Evolutionary conservation across 2,329 filamentous ascomycete genomes (phyloP).

Genomic region (Verticillium tricorpus): DNA sequence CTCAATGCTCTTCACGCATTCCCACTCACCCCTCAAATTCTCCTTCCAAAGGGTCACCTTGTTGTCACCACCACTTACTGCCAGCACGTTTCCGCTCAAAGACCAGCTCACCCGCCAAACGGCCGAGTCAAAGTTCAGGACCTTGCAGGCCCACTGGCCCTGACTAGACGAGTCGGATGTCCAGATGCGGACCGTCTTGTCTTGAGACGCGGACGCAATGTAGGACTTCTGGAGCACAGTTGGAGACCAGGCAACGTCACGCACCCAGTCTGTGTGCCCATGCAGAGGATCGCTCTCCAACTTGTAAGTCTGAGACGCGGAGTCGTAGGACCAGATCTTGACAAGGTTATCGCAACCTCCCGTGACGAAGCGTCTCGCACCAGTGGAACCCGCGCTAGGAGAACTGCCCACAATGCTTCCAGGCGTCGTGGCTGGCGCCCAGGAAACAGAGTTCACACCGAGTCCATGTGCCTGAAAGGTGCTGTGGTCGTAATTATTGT

Average conservation of each 20-base stretch:
- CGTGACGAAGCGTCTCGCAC: slow-evolving; percentile 79
- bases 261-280: slow-evolving; percentile 94
- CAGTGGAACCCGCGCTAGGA: neutral
- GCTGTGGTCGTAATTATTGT: slow-evolving; percentile 86
- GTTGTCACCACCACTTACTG: slow-evolving; percentile 91
- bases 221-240: slow-evolving; percentile 94
- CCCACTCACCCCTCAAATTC: slow-evolving; percentile 93
- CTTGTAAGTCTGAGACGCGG: slow-evolving; percentile 56
- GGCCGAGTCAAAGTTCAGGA: slow-evolving; percentile 80
- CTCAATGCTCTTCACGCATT: slow-evolving; percentile 94
- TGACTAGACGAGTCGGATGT: slow-evolving; percentile 66
- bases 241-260: slow-evolving; percentile 95
- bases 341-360: slow-evolving; percentile 91
- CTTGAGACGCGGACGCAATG: slow-evolving; percentile 91
- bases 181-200: slow-evolving; percentile 98
- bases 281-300: slow-evolving; percentile 60
- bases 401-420: slow-evolving; percentile 63
- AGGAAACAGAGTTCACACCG: slow-evolving; percentile 92
- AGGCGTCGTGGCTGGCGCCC: slow-evolving; percentile 82
- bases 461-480: slow-evolving; percentile 90
- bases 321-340: slow-evolving; percentile 86
- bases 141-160: slow-evolving; percentile 78
- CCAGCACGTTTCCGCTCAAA: slow-evolving; percentile 91
- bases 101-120: slow-evolving; percentile 98
- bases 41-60: slow-evolving; percentile 98